These are phyloP conservation scores for Gypsophila paniculata DNA, from an alignment of 179 eudicot species.

Conservation along the genomic window DNA sequence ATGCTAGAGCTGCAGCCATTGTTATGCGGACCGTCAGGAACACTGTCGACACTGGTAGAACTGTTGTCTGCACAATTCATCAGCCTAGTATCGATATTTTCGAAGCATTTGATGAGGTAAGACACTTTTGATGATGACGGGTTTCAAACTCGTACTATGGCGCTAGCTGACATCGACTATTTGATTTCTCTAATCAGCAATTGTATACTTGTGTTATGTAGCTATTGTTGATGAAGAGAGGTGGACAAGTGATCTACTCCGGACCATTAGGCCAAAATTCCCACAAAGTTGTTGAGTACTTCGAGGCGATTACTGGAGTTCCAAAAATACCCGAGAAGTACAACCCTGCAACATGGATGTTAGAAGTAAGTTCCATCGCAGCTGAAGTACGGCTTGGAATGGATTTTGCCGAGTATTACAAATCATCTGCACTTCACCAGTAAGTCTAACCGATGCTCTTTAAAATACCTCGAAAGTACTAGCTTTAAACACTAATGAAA, in stretches of 20 bases:
- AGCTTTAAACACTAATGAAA: background rate
- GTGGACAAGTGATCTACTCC: constrained; percentile 86
- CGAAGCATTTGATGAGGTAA: constrained; percentile 95
- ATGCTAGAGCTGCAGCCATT: constrained; percentile 99
- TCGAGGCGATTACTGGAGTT: constrained; percentile 74
- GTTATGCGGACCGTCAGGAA: constrained; percentile 96
- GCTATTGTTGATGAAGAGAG: constrained; percentile 87
- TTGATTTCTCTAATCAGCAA: background rate
- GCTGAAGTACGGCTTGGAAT: constrained; percentile 61
- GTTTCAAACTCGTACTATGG: background rate
- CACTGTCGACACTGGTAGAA: constrained; percentile 92
- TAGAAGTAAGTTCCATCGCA: constrained; percentile 75
- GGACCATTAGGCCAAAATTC: constrained; percentile 88
- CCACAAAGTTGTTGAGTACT: constrained; percentile 70
- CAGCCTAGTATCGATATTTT: constrained; percentile 96
- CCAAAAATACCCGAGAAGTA: constrained; percentile 70
- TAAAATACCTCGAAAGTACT: background rate
- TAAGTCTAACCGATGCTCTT: constrained; percentile 38
- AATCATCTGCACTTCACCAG: constrained; percentile 61
- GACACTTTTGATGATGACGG: background rate
- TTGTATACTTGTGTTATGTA: constrained; percentile 23
- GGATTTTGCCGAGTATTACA: constrained; percentile 72
- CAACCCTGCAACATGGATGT: constrained; percentile 98
- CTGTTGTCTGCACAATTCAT: constrained; percentile 96
- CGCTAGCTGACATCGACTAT: background rate